Evolutionary conservation across 169 alveolate species (phyloP).

Genomic region (Cyclospora cayetanensis): DNA sequence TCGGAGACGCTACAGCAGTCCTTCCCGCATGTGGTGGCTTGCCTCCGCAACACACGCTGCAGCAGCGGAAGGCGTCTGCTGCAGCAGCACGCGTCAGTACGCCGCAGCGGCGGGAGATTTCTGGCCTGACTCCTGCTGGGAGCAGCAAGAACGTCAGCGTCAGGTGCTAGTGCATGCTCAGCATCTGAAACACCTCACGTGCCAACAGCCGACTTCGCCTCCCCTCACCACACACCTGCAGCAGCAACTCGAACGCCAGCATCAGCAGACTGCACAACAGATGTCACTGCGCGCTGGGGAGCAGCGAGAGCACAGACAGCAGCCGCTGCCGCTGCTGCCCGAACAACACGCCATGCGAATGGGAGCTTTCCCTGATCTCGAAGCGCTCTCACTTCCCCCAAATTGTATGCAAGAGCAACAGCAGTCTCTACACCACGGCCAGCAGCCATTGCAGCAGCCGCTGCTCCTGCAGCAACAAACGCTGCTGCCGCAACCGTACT

Average conservation of each 20-base stretch:
- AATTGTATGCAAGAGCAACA: background rate
- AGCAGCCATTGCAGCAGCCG: slow-evolving; percentile 33
- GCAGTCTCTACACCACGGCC: background rate
- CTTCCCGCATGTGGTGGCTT: slow-evolving; percentile 34
- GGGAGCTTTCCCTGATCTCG: background rate
- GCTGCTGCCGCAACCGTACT: slow-evolving; percentile 45
- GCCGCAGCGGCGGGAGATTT: background rate
- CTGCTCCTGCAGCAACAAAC: slow-evolving; percentile 7
- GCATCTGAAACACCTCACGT: background rate
- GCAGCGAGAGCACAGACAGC: background rate
- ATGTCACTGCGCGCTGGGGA: too few relatives aligned
- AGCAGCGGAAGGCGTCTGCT: background rate
- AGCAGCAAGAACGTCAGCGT: too few relatives aligned
- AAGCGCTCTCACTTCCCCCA: background rate
- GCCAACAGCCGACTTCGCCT: background rate
- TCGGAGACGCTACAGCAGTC: slow-evolving; percentile 35
- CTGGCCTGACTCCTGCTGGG: slow-evolving; percentile 4
- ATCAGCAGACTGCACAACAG: background rate
- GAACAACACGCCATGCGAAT: background rate
- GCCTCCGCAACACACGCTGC: slow-evolving; percentile 11
- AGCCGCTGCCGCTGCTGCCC: background rate
- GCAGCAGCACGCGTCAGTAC: slow-evolving; percentile 43
- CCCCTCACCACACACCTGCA: background rate
- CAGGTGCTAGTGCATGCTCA: too few relatives aligned
- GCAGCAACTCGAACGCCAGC: slow-evolving; percentile 10